Base-by-base conservation (phyloP, 2,329 filamentous ascomycete species). In the Curvularia sp. region DNA sequence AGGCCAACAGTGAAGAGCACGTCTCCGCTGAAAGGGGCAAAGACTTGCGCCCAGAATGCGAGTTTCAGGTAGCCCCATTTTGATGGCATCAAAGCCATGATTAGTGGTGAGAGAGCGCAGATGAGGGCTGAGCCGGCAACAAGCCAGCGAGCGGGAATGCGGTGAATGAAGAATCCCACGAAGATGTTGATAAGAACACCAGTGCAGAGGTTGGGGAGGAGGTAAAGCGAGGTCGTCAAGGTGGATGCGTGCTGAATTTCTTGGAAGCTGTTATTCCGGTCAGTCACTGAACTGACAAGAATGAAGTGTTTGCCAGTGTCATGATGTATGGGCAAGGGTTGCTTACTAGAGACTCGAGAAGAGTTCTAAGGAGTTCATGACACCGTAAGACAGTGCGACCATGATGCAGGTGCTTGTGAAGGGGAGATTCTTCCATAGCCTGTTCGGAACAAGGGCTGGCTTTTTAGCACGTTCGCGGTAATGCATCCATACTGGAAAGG, bases 1-100 rank as follows among this genome's bases (percentile, higher is more conserved):
- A 84, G 75, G 0, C 81, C 83, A 2, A 88, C 80, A 0, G 84
- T 87, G 67, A 86, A 87, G 6, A 88, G 75, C 0, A 85, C 78
- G 47, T 84, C 81, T 18, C 61, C 71, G 9, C 75, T 78, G 4
- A 84, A 66, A 0, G 82, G 82, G 15, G 73, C 68, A 18, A 84
- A 69, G 0, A 81, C 57, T 24, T 67, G 66, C 0, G 80, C 79
- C 77, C 77, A 82, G 58, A 75, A 69, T 75, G 81, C 2, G 70
- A 79, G 20, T 70, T 76, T 71, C 84, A 84, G 87, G 67, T 86
- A 88, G 1, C 78, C 71, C 80, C 80, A 84, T 0, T n/a, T n/a
- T n/a, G n/a, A n/a, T n/a, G n/a, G n/a, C n/a, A n/a, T n/a, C n/a
- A n/a, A n/a, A n/a, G 84, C 85, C 85, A 87, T 87, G 3, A 87